Evolutionary conservation across 106 monocot species (phyloP), one percentile per base, ranked within the genome.

Genomic region (Dendrobium catenatum): DNA sequence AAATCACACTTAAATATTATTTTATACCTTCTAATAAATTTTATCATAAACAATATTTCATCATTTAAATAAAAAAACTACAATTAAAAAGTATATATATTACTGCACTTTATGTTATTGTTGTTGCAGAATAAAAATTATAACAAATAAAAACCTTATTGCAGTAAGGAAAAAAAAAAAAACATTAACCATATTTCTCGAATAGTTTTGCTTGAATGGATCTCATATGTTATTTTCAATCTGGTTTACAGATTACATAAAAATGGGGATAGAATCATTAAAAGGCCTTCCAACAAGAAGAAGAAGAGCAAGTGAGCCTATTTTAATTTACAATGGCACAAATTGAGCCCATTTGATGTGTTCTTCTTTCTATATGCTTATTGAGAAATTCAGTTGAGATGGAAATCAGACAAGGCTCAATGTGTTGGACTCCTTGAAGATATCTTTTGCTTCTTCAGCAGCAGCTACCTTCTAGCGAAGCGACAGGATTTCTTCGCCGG

Each of bases 401-500:
- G 10, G 7, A 54, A 9, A 24, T 89, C 80, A 84, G 73, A 89
- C 89, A 55, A 87, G 80, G 70, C 83, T 89, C 44, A 89, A 49
- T 43, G 79, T 37, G 81, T 29, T 78, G 2, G 76, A 49, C 24
- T 51, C 75, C 27, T 80, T 18, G 46, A 54, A 18, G 29, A 68
- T 20, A 0, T 24, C 48, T 56, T 76, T 68, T 6, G 73, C 51
- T 73, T 91, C 86, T 17, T 29, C 74, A 6, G 82, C 79, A 6
- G 83, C 79, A 2, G 83, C 72, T 15, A 96, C 40, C 74, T 88
- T 85, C 79, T 88, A 87, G 49, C 87, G 47, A 18, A 94, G 84
- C 5, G 82, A 82, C 15, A 87, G 82, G n/a, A 97, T 55, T 42
- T 97, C 94, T 80, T 92, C 92, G 3, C 96, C 96, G 1, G 89